These are phyloP conservation scores for Aspergillus sojae DNA, from an alignment of 2,329 filamentous ascomycete genomes.

Conservation along the genomic window DNA sequence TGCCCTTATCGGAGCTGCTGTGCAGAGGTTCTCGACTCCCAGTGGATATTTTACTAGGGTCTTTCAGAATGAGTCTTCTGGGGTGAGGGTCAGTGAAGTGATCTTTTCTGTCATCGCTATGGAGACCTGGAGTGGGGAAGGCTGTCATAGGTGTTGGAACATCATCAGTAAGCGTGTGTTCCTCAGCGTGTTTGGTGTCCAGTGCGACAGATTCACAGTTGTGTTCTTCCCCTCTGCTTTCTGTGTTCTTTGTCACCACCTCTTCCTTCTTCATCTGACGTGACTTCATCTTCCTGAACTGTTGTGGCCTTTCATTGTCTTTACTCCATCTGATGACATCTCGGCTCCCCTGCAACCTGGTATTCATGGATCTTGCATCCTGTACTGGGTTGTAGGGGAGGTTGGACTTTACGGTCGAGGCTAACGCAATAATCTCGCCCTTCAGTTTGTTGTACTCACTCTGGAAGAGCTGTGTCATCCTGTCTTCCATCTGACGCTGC, in stretches of 20 bases:
- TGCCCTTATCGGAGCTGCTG: background rate
- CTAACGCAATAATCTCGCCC: constrained; percentile 14
- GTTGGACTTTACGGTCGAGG: background rate
- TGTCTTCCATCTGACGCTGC: constrained; percentile 14
- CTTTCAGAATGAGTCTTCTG: background rate
- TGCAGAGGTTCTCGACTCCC: constrained; percentile 7
- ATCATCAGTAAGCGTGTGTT: constrained; percentile 3
- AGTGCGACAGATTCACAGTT: constrained; percentile 6
- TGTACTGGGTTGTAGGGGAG: constrained; percentile 4
- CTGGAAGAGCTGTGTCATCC: constrained; percentile 12
- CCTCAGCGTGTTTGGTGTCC: constrained; percentile 9
- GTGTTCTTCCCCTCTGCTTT: background rate
- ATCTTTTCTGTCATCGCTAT: background rate
- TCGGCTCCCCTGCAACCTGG: constrained; percentile 6
- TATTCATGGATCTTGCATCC: background rate
- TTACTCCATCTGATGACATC: background rate
- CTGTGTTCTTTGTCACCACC: background rate
- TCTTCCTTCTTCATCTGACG: background rate
- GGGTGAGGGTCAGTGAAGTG: background rate
- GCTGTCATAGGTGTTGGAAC: constrained; percentile 3
- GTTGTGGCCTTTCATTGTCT: background rate
- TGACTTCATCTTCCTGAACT: background rate
- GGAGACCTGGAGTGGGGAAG: constrained; percentile 1
- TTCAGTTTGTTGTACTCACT: constrained; percentile 18
- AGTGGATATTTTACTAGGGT: constrained; percentile 9